These are phyloP conservation scores for Acer saccharum DNA, from an alignment of 345 rosid genomes.

Conservation along the genomic window DNA sequence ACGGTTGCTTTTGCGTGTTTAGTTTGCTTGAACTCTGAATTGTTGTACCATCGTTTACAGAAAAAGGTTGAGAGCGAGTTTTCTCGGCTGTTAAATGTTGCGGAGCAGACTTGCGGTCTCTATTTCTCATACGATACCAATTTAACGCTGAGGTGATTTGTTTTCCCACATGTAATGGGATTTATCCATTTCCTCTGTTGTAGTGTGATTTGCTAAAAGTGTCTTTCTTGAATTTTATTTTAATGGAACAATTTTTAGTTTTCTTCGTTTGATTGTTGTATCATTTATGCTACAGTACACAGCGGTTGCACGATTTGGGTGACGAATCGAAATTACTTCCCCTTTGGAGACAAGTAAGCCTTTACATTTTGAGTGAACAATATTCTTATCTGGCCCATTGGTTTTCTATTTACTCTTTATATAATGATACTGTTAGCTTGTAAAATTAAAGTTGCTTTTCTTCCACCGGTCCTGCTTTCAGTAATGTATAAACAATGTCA, in stretches of 20 bases:
- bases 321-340: constrained; percentile 95
- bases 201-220: not conserved
- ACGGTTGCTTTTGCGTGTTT: not conserved
- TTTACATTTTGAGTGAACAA: constrained; percentile 1
- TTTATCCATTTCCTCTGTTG: not conserved
- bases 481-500: not conserved
- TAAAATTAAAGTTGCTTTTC: not conserved
- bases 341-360: constrained; percentile 96
- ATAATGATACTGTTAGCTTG: not conserved
- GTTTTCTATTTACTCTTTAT: constrained; percentile 10
- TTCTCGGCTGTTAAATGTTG: constrained; percentile 61
- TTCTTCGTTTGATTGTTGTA: constrained; percentile 1
- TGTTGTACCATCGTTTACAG: constrained; percentile 43
- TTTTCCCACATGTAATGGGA: not conserved
- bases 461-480: not conserved
- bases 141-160: constrained; percentile 75
- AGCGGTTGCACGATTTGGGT: constrained; percentile 83
- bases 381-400: constrained; percentile 4
- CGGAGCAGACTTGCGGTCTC: constrained; percentile 81
- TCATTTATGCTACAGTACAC: constrained; percentile 55
- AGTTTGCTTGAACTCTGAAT: constrained; percentile 14
- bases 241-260: not conserved
- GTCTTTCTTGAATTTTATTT: not conserved
- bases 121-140: constrained; percentile 87
- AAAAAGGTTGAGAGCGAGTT: constrained; percentile 85